phyloP scores from a whole-genome alignment of 768 basidiomycete species.

The Mycena sanguinolenta region DNA sequence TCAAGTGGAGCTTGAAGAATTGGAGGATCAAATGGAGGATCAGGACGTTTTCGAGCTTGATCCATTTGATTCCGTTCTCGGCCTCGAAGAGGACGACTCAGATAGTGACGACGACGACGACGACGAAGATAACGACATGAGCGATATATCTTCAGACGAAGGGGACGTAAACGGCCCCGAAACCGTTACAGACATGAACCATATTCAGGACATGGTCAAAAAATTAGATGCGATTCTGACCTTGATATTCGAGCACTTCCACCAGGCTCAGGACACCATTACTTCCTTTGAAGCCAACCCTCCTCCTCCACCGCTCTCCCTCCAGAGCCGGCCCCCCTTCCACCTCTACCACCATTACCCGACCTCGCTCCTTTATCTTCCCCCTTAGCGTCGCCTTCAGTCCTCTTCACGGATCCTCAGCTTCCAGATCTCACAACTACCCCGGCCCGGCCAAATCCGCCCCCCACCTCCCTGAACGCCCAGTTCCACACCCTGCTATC shows the following conservation, averaged over 20 bases:
- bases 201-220: slow-evolving; percentile 88
- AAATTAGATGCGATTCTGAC: slow-evolving; percentile 93
- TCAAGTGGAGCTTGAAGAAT: slow-evolving; percentile 93
- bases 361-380: slow-evolving; percentile 35
- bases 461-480: slow-evolving; percentile 54
- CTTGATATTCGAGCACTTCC: slow-evolving; percentile 89
- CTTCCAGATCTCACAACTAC: slow-evolving; percentile 20
- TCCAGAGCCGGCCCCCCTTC: slow-evolving; percentile 51
- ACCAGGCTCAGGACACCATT: slow-evolving; percentile 55
- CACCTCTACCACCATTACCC: slow-evolving; percentile 45
- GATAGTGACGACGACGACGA: slow-evolving; percentile 67
- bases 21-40: slow-evolving; percentile 68
- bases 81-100: slow-evolving; percentile 77
- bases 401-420: slow-evolving; percentile 41
- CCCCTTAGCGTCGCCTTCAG: slow-evolving; percentile 42
- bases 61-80: slow-evolving; percentile 86
- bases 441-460: slow-evolving; percentile 34
- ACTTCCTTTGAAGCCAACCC: slow-evolving; percentile 37
- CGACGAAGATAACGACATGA: slow-evolving; percentile 68
- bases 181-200: slow-evolving; percentile 69
- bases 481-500: slow-evolving; percentile 91
- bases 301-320: slow-evolving; percentile 33
- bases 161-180: slow-evolving; percentile 54
- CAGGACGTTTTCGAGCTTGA: slow-evolving; percentile 82
- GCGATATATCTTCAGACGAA: slow-evolving; percentile 83